Percentiles rank a stretch among this genome's conserved stretches.
Conservation (phyloP, 352 stramenopile species). For the Phytophthora citricola region DNA sequence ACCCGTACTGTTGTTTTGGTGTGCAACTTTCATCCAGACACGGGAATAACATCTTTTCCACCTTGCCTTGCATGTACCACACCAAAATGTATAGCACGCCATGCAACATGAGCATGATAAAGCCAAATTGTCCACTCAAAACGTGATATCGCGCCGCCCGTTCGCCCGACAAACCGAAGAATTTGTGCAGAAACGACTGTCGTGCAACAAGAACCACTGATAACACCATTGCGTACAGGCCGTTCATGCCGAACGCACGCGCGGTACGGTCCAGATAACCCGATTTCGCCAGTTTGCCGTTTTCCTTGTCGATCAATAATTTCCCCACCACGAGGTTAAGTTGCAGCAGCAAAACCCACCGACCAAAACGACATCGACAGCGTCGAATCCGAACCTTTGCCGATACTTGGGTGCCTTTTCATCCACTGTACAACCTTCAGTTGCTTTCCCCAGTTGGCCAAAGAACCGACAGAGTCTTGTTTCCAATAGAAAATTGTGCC, state of each 20-base stretch:
- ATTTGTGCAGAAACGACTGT: constrained; percentile 72
- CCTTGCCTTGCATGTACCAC: constrained; percentile 61
- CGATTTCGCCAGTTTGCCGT: constrained; percentile 69
- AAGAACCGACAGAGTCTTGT: constrained; percentile 18
- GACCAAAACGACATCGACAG: constrained; percentile 53
- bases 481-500: constrained; percentile 57
- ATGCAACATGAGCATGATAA: constrained; percentile 54
- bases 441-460: constrained; percentile 13
- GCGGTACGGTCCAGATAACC: constrained; percentile 56
- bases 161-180: constrained; percentile 62
- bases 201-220: constrained; percentile 69
- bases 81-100: constrained; percentile 58
- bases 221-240: constrained; percentile 57
- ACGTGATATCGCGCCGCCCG: constrained; percentile 69
- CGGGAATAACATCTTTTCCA: constrained; percentile 61
- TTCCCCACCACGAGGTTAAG: constrained; percentile 71
- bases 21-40: constrained; percentile 51
- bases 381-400: constrained; percentile 43
- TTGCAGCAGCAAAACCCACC: constrained; percentile 60
- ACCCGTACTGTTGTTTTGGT: constrained; percentile 56
- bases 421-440: constrained; percentile 37
- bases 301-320: constrained; percentile 68
- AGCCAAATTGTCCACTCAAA: constrained; percentile 60
- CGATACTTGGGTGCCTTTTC: constrained; percentile 28
- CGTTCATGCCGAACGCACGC: constrained; percentile 76